Conservation (phyloP, 352 stramenopile species). For the Globisporangium ultimum region DNA sequence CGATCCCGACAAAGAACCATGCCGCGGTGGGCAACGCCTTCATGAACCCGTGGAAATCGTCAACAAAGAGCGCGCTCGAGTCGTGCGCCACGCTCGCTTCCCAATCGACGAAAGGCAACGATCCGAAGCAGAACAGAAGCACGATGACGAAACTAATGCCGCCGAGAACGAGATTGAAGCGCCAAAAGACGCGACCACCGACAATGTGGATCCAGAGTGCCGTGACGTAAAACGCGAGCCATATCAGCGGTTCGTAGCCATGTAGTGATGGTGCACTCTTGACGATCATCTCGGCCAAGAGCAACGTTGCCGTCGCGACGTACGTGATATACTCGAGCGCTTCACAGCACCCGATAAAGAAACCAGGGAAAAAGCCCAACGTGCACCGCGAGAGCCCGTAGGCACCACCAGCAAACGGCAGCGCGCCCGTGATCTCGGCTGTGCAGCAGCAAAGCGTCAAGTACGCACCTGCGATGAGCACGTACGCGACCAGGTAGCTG, state of each 20-base stretch:
- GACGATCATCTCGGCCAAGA: slow-evolving; percentile 33
- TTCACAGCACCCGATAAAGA: slow-evolving; percentile 33
- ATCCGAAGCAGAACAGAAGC: slow-evolving; percentile 35
- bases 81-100: slow-evolving; percentile 7
- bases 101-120: slow-evolving; percentile 24
- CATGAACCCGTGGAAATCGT: slow-evolving; percentile 28
- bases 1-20: slow-evolving; percentile 51
- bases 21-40: slow-evolving; percentile 27
- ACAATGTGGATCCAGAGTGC: slow-evolving; percentile 29
- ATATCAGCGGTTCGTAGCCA: slow-evolving; percentile 23
- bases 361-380: slow-evolving; percentile 30
- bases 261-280: slow-evolving; percentile 8
- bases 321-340: slow-evolving; percentile 46
- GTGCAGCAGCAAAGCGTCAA: slow-evolving; percentile 28
- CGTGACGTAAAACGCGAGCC: slow-evolving; percentile 28
- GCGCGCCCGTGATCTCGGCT: slow-evolving; percentile 24
- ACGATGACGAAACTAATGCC: slow-evolving; percentile 29
- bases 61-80: slow-evolving; percentile 8
- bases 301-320: slow-evolving; percentile 27
- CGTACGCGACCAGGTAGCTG: slow-evolving; percentile 24
- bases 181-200: slow-evolving; percentile 35
- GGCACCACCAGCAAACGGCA: slow-evolving; percentile 32
- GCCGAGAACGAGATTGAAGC: slow-evolving; percentile 32
- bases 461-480: slow-evolving; percentile 26
- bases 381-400: slow-evolving; percentile 33